Percentiles rank a stretch among this genome's conserved stretches.
These are phyloP conservation scores for Sarocladiaceae sp. DNA, from an alignment of 2,329 filamentous ascomycete species.

Conservation along the genomic window DNA sequence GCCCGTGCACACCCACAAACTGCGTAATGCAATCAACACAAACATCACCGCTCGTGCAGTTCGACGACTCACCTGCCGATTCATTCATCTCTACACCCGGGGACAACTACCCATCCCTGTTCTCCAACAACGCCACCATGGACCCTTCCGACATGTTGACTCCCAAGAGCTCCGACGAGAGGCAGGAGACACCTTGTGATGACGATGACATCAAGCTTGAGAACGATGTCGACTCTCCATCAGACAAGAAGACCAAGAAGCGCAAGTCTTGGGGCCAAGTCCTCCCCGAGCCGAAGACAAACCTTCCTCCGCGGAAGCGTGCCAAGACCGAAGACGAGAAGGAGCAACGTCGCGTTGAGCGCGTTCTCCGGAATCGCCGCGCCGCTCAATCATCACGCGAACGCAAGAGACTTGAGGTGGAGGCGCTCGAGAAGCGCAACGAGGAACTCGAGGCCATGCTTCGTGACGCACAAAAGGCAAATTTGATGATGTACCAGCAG, in stretches of 20 bases:
- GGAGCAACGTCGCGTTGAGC: constrained; percentile 94
- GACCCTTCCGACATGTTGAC: constrained; percentile 48
- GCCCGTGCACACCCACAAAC: constrained; percentile 17
- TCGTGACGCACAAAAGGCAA: constrained; percentile 50
- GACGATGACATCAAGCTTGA: constrained; percentile 14
- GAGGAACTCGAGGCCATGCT: constrained; percentile 64
- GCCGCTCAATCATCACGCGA: constrained; percentile 96
- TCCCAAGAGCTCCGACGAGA: constrained; percentile 34
- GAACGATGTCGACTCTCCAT: constrained; percentile 15
- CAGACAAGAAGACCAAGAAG: constrained; percentile 82
- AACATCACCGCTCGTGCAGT: constrained; percentile 42
- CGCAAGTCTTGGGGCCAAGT: constrained; percentile 98
- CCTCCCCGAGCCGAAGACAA: constrained; percentile 93
- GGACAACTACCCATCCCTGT: constrained; percentile 46
- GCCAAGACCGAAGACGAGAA: constrained; percentile 99
- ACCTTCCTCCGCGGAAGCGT: constrained; percentile 90
- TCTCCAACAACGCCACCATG: constrained; percentile 32
- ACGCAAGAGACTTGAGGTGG: constrained; percentile 83
- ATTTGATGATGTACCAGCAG: constrained; percentile 4
- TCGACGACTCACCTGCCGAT: constrained; percentile 51
- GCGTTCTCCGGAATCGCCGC: constrained; percentile 91
- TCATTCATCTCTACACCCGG: constrained; percentile 48
- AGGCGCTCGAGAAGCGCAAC: constrained; percentile 75
- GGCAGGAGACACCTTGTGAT: constrained; percentile 18
- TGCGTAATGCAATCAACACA: constrained; percentile 26